These are phyloP conservation scores for Metarhizium sp. DNA, from an alignment of 2,329 filamentous ascomycete genomes.

Conservation along the genomic window DNA sequence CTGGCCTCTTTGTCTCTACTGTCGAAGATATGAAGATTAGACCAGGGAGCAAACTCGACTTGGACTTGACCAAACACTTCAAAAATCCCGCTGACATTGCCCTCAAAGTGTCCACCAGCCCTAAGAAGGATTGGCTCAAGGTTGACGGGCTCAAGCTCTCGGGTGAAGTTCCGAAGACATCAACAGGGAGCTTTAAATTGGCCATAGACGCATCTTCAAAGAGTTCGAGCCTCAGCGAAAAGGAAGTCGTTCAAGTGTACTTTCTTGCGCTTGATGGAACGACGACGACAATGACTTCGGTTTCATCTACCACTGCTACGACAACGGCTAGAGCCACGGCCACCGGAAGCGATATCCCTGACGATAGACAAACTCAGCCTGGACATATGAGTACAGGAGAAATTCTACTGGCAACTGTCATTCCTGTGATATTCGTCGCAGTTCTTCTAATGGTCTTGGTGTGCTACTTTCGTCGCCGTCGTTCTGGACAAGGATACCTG, in stretches of 20 bases:
- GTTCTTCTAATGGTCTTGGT: conserved; percentile 23
- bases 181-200: conserved; percentile 21
- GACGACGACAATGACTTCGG: conserved; percentile 13
- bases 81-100: conserved; percentile 27
- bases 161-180: conserved; percentile 29
- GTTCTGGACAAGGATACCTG: conserved; percentile 17
- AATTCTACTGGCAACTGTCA: conserved; percentile 33
- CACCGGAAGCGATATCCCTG: conserved; percentile 10
- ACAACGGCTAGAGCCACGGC: conserved; percentile 13
- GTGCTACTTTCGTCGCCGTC: conserved; percentile 24
- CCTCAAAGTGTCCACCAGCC: conserved; percentile 25
- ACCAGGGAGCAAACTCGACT: conserved; percentile 30
- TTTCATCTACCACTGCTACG: conserved; percentile 14
- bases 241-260: conserved; percentile 25
- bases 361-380: conserved; percentile 7
- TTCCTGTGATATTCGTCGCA: conserved; percentile 30
- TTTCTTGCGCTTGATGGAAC: conserved; percentile 20
- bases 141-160: conserved; percentile 28
- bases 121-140: conserved; percentile 33
- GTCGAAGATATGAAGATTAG: conserved; percentile 29
- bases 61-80: conserved; percentile 34
- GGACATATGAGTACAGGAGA: conserved; percentile 20
- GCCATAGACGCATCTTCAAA: conserved; percentile 24
- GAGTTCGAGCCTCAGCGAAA: conserved; percentile 23
- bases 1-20: conserved; percentile 29